Percentiles rank a stretch among this genome's conserved stretches.
These are phyloP conservation scores for Fusarium abutilonis DNA, from an alignment of 2,329 filamentous ascomycete species.

Conservation along the genomic window DNA sequence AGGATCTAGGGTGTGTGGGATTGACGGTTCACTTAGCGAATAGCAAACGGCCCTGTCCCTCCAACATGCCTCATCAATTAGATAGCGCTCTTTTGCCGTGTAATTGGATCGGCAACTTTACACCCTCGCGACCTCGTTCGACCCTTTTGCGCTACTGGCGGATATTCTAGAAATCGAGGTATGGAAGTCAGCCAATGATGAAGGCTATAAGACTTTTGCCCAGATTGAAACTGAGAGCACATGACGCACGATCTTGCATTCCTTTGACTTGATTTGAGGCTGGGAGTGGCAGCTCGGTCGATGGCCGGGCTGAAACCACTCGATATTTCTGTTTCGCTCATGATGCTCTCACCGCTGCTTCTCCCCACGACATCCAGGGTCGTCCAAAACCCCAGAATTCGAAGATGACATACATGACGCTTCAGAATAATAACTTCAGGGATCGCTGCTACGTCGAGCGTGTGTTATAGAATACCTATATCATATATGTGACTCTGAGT, in stretches of 20 bases:
- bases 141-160: conserved; percentile 48
- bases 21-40: conserved; percentile 34
- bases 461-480: conserved; percentile 24
- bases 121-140: conserved; percentile 37
- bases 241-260: conserved; percentile 42
- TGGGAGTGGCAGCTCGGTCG: conserved; percentile 34
- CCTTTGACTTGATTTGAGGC: conserved; percentile 29
- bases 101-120: conserved; percentile 29
- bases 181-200: conserved; percentile 41
- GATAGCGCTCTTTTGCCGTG: conserved; percentile 28
- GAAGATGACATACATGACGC: conserved; percentile 36
- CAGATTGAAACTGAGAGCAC: conserved; percentile 39
- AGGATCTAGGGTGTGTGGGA: conserved; percentile 40
- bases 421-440: conserved; percentile 12
- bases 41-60: conserved; percentile 30
- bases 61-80: conserved; percentile 27
- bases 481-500: conserved; percentile 4
- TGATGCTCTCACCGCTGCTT: conserved; percentile 43
- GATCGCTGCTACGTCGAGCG: conserved; percentile 15
- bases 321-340: conserved; percentile 32
- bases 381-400: conserved; percentile 19
- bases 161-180: conserved; percentile 49
- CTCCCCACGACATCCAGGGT: conserved; percentile 27
- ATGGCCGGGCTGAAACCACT: conserved; percentile 34
- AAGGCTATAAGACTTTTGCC: conserved; percentile 24